Base-by-base conservation (phyloP, 306 rosid species). In the Casuarina glauca region DNA sequence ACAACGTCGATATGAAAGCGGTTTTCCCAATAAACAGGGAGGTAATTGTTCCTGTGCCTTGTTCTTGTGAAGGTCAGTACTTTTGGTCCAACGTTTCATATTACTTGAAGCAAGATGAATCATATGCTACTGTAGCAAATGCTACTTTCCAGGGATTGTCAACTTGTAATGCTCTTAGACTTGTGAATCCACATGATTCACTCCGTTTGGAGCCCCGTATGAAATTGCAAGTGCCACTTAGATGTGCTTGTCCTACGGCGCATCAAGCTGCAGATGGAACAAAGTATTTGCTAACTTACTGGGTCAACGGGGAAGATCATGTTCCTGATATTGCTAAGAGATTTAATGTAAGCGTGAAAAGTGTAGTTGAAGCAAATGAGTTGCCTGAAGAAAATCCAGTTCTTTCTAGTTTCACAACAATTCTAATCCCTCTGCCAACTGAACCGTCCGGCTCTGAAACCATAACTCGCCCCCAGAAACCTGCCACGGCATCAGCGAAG, bases 181-280 rank as follows among this genome's bases (percentile, higher is more conserved):
- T 51, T 36, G 79, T 60, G 0, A 93, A 93, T 83, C 70, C 78
- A 12, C 76, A 79, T 5, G 85, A 80, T 2, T 85, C 44, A 10
- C 10, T 69, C 4, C 62, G 77, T 41, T 79, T 93, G 72, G 20
- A 0, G 1, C 73, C 84, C 3, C 86, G 89, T 35, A 19, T 82
- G 80, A 66, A 72, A 52, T 51, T 93, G 76, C 69, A 76, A n/a
- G 96, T 90, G 26, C 89, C 93, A 5, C 93, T 93, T 17, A 80
- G 90, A 54, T 93, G 96, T 66, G 91, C 97, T 77, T 90, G 96
- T 81, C 91, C 96, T 5, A 84, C 93, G 0, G 35, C 9, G 73
- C 71, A 83, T 61, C 90, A 88, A 70, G 41, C 60, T 16, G 58
- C n/a, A 13, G 76, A 64, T n/a, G 91, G 97, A 11, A 80, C 75